Percentiles rank a stretch among this genome's conserved stretches.
phyloP scores from a whole-genome alignment of 345 rosid species.

The Gossypium herbaceum region DNA sequence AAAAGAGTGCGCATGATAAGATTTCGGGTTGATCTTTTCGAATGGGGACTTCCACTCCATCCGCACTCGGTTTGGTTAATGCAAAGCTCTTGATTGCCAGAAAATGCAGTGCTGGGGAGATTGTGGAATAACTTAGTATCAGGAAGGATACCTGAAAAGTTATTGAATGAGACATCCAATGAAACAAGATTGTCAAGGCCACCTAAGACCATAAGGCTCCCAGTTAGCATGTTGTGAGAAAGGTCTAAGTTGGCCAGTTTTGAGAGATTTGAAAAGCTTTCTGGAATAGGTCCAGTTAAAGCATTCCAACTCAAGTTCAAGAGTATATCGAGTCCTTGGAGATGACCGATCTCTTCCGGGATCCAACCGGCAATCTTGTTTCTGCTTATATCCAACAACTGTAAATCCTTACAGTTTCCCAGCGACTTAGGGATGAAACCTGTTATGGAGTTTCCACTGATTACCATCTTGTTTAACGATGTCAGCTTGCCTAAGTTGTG shows the following conservation, averaged over 20 bases:
- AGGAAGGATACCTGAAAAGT: constrained; percentile 58
- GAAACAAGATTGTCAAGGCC: constrained; percentile 61
- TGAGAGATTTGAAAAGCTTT: constrained; percentile 47
- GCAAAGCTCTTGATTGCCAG: constrained; percentile 53
- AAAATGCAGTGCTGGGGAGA: constrained; percentile 42
- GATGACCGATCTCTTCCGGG: constrained; percentile 50
- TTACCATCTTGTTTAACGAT: constrained; percentile 49
- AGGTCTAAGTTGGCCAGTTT: constrained; percentile 63
- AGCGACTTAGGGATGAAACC: constrained; percentile 56
- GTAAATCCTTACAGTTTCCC: constrained; percentile 53
- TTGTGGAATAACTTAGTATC: constrained; percentile 51
- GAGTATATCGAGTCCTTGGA: constrained; percentile 57
- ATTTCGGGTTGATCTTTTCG: constrained; percentile 30
- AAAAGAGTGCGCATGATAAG: constrained; percentile 39
- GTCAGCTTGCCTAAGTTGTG: constrained; percentile 49
- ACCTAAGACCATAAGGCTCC: constrained; percentile 36
- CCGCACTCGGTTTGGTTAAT: constrained; percentile 35
- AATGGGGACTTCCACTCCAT: constrained; percentile 17
- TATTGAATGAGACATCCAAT: constrained; percentile 54
- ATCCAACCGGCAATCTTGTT: constrained; percentile 47
- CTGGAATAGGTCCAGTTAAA: constrained; percentile 54
- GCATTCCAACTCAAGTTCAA: constrained; percentile 63
- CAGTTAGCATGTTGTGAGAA: constrained; percentile 51
- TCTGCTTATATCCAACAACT: constrained; percentile 57
- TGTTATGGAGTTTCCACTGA: constrained; percentile 46